These are phyloP conservation scores for Rhamnella rubrinervis DNA, from an alignment of 331 rosid species.

Conservation along the genomic window DNA sequence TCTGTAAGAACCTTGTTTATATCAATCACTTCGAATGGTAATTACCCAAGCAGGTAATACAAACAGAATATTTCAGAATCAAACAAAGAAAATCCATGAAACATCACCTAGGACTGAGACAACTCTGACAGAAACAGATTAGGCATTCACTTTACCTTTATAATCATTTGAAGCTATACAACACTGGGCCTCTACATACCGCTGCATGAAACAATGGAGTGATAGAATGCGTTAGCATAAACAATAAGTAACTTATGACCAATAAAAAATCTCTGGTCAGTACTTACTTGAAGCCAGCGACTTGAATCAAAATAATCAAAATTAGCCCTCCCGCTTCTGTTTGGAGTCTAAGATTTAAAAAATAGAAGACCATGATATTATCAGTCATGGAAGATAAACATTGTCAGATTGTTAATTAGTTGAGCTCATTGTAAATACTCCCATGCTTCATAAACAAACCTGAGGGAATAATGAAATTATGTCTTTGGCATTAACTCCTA, in stretches of 20 bases:
- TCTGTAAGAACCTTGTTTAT: not conserved
- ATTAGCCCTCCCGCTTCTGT: conserved; percentile 80
- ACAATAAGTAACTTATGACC: conserved; percentile 8
- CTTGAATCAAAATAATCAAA: conserved; percentile 76
- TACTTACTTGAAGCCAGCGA: conserved; percentile 98
- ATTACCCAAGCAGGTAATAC: conserved; percentile 1
- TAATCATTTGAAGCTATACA: conserved; percentile 86
- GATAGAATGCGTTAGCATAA: not conserved
- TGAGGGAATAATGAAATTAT: conserved; percentile 87
- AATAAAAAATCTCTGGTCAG: not conserved
- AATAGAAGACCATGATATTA: conserved; percentile 3
- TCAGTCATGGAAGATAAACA: not conserved
- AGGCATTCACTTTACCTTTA: conserved; percentile 58
- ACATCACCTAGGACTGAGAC: not conserved
- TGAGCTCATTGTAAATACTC: conserved; percentile 6
- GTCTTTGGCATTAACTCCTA: conserved; percentile 77
- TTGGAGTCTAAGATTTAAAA: conserved; percentile 58
- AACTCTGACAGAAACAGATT: not conserved
- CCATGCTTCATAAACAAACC: conserved; percentile 50
- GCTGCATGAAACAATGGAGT: conserved; percentile 41
- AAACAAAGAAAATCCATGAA: not conserved
- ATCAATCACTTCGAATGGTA: not conserved
- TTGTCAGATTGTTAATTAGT: not conserved
- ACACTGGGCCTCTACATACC: conserved; percentile 98
- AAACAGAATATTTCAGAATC: not conserved